Conservation (phyloP, 306 rosid genomes). For the Cajanus cajan region DNA sequence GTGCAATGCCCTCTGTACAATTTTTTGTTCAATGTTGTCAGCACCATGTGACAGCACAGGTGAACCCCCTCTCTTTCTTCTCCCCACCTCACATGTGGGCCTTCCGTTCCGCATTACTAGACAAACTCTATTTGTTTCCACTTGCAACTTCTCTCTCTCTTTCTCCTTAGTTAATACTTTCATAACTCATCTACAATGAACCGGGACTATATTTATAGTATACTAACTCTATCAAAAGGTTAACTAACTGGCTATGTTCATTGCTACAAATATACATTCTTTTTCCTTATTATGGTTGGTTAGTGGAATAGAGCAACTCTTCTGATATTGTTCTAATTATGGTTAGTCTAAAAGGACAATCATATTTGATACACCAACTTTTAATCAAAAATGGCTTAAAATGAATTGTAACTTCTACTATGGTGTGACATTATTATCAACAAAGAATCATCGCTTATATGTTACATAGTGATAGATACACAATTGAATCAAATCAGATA, state of each 20-base stretch:
- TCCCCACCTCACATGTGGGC: slow-evolving; percentile 33
- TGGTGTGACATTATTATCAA: neutral
- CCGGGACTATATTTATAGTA: neutral
- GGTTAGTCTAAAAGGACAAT: neutral
- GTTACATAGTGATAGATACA: neutral
- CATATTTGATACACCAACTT: neutral
- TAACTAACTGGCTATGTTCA: neutral
- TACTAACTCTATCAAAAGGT: neutral
- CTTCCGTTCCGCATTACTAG: slow-evolving; percentile 15
- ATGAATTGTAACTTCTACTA: neutral
- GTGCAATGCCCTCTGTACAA: slow-evolving; percentile 33
- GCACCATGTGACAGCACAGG: slow-evolving; percentile 46
- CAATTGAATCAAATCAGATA: neutral
- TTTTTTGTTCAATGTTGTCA: slow-evolving; percentile 39
- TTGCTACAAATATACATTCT: neutral
- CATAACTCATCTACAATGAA: neutral
- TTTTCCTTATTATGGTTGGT: neutral
- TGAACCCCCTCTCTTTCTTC: slow-evolving; percentile 21
- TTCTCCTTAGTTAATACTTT: neutral
- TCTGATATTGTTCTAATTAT: neutral
- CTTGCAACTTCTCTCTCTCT: neutral
- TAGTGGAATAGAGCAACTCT: neutral
- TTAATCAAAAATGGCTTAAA: neutral
- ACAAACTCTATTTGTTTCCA: slow-evolving; percentile 22
- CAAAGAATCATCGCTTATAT: neutral